These are phyloP conservation scores for Penicillium verrucosum DNA, from an alignment of 2,329 filamentous ascomycete genomes.

Conservation along the genomic window DNA sequence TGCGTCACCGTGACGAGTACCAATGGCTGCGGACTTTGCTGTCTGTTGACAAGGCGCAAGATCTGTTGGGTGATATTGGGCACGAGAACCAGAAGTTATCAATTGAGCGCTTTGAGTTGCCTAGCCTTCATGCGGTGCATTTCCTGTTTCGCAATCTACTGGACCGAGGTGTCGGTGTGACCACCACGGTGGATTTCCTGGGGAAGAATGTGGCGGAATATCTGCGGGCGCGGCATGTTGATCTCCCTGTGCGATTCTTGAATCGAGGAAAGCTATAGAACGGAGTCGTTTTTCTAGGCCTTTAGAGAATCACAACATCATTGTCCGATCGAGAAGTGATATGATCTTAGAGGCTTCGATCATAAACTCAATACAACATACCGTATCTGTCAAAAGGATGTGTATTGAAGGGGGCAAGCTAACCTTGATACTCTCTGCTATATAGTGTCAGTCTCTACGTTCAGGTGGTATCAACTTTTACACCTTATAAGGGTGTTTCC, in stretches of 20 bases:
- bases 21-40: conserved; percentile 38
- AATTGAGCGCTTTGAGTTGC: conserved; percentile 49
- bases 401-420: too few species aligned
- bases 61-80: conserved; percentile 19
- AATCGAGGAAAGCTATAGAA: conserved; percentile 26
- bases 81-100: conserved; percentile 6
- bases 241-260: conserved; percentile 36
- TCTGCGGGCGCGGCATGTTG: conserved; percentile 35
- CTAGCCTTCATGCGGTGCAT: conserved; percentile 41
- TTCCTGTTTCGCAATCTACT: conserved; percentile 40
- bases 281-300: not conserved
- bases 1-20: conserved; percentile 43
- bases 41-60: conserved; percentile 15
- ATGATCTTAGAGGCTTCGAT: too few species aligned
- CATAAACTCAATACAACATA: too few species aligned
- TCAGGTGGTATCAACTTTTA: too few species aligned
- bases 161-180: conserved; percentile 37
- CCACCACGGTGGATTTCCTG: conserved; percentile 37
- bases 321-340: too few species aligned
- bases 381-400: too few species aligned
- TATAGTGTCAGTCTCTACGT: too few species aligned
- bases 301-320: not conserved
- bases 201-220: conserved; percentile 43
- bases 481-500: too few species aligned
- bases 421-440: too few species aligned